phyloP scores from a whole-genome alignment of 1,139 yeast genomes.

The Magnusiomyces sp. region DNA sequence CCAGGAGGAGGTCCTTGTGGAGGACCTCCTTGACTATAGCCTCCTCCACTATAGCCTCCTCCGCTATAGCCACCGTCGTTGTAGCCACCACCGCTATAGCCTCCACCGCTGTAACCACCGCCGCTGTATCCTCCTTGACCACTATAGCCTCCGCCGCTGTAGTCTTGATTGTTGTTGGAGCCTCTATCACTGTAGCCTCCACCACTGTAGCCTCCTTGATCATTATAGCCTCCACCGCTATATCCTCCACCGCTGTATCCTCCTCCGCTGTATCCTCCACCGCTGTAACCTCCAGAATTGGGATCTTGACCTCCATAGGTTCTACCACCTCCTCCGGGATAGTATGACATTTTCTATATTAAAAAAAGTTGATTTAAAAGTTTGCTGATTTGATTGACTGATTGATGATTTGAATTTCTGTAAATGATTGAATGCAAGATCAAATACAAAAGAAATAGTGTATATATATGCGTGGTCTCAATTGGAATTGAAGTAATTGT shows the following conservation, averaged over 20 bases:
- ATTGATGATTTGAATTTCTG: too few relatives aligned
- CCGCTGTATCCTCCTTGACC: not conserved
- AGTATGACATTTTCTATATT: slow-evolving; percentile 18
- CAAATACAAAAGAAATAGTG: too few relatives aligned
- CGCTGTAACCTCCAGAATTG: not conserved
- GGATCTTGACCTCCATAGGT: slow-evolving; percentile 21
- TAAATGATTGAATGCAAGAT: too few relatives aligned
- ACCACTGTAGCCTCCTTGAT: not conserved
- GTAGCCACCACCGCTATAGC: not conserved
- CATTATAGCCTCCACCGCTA: not conserved
- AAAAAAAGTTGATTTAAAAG: not conserved
- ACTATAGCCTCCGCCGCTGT: not conserved
- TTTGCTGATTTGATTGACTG: not conserved
- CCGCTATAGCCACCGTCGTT: not conserved
- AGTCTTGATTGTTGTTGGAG: not conserved
- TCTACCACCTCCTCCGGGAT: slow-evolving; percentile 25
- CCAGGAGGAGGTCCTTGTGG: not conserved
- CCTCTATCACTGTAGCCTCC: not conserved
- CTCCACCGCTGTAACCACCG: not conserved
- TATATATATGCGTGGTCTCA: too few relatives aligned
- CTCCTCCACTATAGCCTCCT: not conserved
- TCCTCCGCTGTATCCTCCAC: not conserved
- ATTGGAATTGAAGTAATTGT: too few relatives aligned
- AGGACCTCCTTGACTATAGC: not conserved
- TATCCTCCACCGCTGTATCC: not conserved